Conservation (phyloP, 441 rosid genomes). For the Corymbia calophylla region DNA sequence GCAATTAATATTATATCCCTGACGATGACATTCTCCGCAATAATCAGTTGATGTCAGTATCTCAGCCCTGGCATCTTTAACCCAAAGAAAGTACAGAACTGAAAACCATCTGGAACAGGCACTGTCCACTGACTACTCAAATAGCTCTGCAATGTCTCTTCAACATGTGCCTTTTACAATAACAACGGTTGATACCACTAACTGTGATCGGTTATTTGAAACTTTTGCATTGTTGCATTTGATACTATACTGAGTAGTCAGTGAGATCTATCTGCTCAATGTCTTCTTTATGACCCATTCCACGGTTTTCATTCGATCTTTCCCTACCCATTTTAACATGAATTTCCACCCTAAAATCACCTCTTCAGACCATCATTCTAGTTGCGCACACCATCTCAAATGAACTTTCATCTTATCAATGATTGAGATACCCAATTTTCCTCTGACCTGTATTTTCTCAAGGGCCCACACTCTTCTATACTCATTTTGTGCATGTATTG, state of each 20-base stretch:
- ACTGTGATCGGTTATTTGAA: not conserved
- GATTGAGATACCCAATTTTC: not conserved
- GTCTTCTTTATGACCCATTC: not conserved
- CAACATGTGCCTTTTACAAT: not conserved
- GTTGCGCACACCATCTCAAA: not conserved
- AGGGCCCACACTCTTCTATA: not conserved
- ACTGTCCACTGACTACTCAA: not conserved
- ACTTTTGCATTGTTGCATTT: not conserved
- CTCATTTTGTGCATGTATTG: not conserved
- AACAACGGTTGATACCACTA: not conserved
- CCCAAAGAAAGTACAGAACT: not conserved
- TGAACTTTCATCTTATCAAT: not conserved
- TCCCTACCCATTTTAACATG: not conserved
- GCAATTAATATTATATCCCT: not conserved
- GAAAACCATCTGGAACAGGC: not conserved
- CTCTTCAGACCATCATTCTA: not conserved
- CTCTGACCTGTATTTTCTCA: not conserved
- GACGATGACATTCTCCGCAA: not conserved
- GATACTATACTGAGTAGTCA: not conserved
- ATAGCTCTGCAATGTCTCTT: not conserved
- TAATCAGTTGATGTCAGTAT: not conserved
- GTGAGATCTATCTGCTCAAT: not conserved
- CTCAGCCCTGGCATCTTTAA: not conserved
- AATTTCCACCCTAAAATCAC: not conserved
- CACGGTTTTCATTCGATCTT: not conserved